These are phyloP conservation scores for Leucocoprinus birnbaumii DNA, from an alignment of 768 basidiomycete species.

Conservation along the genomic window DNA sequence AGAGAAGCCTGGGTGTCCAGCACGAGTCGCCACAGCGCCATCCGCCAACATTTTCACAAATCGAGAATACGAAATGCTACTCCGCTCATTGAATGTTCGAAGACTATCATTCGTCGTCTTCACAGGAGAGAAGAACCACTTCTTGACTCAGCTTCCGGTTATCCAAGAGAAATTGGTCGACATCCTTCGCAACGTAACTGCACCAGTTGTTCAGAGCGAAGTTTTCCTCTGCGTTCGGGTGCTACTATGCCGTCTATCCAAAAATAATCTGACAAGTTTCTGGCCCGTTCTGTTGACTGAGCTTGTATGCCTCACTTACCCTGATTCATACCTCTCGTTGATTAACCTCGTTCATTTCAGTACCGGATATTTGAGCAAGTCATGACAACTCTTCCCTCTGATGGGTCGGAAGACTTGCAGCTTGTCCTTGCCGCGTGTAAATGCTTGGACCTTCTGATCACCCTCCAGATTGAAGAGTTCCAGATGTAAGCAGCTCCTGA, in stretches of 20 bases:
- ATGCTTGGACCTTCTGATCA: conserved; percentile 88
- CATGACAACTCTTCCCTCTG: conserved; percentile 65
- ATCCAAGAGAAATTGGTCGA: conserved; percentile 99
- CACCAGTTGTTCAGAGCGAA: conserved; percentile 88
- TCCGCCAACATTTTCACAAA: conserved; percentile 97
- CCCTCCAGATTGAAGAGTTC: conserved; percentile 95
- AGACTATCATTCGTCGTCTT: conserved; percentile 86
- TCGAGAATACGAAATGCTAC: conserved; percentile 88
- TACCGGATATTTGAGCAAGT: conserved; percentile 88
- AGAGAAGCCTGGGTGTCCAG: conserved; percentile 28
- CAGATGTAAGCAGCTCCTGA: conserved; percentile 65
- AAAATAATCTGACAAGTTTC: conserved; percentile 90
- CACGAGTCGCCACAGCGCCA: conserved; percentile 77
- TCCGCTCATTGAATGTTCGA: conserved; percentile 83
- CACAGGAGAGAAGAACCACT: conserved; percentile 87
- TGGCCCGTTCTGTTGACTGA: conserved; percentile 97
- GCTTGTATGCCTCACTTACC: conserved; percentile 49
- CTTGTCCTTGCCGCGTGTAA: conserved; percentile 89
- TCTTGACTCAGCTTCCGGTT: conserved; percentile 81
- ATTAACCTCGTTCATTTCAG: conserved; percentile 37
- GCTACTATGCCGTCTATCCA: conserved; percentile 83
- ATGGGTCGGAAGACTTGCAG: conserved; percentile 82
- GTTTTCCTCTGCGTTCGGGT: conserved; percentile 94
- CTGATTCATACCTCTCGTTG: too few relatives aligned
- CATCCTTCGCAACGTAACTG: conserved; percentile 73